These are phyloP conservation scores for Alloteropsis semialata DNA, from an alignment of 176 grass and related monocot species.

Conservation along the genomic window DNA sequence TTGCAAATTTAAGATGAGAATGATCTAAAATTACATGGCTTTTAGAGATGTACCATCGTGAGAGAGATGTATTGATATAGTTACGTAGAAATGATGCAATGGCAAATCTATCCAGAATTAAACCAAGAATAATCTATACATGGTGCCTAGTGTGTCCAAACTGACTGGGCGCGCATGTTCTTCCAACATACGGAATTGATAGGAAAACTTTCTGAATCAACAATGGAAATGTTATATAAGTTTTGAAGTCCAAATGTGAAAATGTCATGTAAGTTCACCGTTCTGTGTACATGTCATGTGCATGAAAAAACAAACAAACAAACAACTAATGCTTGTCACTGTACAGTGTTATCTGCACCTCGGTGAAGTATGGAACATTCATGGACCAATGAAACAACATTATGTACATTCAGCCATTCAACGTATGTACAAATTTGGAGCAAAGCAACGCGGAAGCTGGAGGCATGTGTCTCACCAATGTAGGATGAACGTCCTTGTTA, in stretches of 20 bases:
- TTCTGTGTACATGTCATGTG: not conserved
- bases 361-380: not conserved
- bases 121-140: too few relatives aligned
- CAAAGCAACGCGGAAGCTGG: not conserved
- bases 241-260: not conserved
- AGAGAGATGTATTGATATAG: too few relatives aligned
- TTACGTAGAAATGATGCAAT: too few relatives aligned
- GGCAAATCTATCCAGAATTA: too few relatives aligned
- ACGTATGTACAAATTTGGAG: constrained; percentile 6
- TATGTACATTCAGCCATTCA: constrained; percentile 34
- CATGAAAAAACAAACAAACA: constrained; percentile 40
- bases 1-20: too few relatives aligned
- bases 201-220: too few relatives aligned
- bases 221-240: too few relatives aligned
- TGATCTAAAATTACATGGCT: too few relatives aligned
- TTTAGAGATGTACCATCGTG: too few relatives aligned
- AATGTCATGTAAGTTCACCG: not conserved
- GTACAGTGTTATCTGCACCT: not conserved
- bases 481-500: not conserved
- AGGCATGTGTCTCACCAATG: not conserved
- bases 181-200: too few relatives aligned
- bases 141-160: too few relatives aligned
- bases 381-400: constrained; percentile 29
- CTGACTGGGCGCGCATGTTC: too few relatives aligned
- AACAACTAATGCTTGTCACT: constrained; percentile 22